These are phyloP conservation scores for Tephrocybe sp. DNA, from an alignment of 768 basidiomycete species.

Conservation along the genomic window DNA sequence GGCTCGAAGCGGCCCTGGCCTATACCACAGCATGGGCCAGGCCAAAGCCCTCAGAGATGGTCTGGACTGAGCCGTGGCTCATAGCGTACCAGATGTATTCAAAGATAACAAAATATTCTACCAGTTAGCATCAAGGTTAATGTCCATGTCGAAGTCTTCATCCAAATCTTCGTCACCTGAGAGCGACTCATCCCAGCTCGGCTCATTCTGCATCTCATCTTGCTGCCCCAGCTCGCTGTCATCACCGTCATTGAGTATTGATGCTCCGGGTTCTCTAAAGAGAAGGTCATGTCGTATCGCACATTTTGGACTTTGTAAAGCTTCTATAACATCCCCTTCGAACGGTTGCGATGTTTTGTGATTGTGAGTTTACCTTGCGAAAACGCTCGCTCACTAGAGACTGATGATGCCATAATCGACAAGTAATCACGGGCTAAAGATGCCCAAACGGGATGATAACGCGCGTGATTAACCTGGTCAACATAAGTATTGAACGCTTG, in stretches of 20 bases:
- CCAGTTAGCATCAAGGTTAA: background rate
- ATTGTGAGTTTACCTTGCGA: constrained; percentile 37
- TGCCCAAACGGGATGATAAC: constrained; percentile 29
- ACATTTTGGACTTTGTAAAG: constrained; percentile 28
- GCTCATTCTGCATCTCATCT: background rate
- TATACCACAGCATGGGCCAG: constrained; percentile 14
- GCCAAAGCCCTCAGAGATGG: constrained; percentile 5
- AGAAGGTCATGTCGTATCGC: constrained; percentile 19
- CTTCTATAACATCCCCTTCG: constrained; percentile 33
- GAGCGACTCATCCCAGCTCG: background rate
- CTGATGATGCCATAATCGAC: constrained; percentile 34
- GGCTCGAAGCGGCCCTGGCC: constrained; percentile 22
- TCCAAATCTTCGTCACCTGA: background rate
- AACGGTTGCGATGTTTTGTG: constrained; percentile 27
- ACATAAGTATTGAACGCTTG: no score
- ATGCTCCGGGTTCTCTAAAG: constrained; percentile 18
- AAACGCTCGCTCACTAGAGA: constrained; percentile 39
- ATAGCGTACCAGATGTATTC: constrained; percentile 2
- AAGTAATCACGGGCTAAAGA: constrained; percentile 35
- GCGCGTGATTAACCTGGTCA: no score
- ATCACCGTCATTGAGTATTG: constrained; percentile 2
- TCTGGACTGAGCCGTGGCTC: no score
- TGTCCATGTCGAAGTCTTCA: background rate
- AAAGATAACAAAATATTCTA: background rate
- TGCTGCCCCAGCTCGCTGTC: background rate